Base-by-base conservation (phyloP, 1,284 basidiomycete species). In the Abortiporus biennis region DNA sequence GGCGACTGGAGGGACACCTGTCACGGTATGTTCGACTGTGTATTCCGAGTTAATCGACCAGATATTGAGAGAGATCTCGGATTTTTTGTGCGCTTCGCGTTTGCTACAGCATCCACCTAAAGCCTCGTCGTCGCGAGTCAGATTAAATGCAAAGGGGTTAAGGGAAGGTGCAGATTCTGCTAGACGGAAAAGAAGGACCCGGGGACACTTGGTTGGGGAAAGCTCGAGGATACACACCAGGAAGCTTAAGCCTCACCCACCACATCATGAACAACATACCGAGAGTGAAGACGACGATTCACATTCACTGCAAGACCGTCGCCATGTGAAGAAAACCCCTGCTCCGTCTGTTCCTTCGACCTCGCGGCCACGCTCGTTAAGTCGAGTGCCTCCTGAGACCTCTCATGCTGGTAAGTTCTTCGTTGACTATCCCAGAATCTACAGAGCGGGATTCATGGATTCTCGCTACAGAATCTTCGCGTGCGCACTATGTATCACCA, bases 1-100 rank as follows among this genome's bases (percentile, higher is more conserved):
- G 52, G 85, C 84, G 39, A 76, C 78, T 3, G 80, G 80, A 2
- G 63, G 64, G 13, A 49, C 56, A 6, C 49, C 61, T 5, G 43
- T 51, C 33, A 49, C 55, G 53, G 61, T 62, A 34, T 31, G 53
- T 36, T 16, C 17, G n/a, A 15, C 32, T 21, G 40, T 12, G n/a
- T 17, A 6, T 33, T 15, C 27, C 30, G 12, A 19, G 29, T 23
- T 43, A 21, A 41, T 30, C 20, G 25, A 5, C 22, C 22, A 43
- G n/a, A 15, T 31, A 37, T 9, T 21, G 21, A 13, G n/a, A 21
- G 36, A 20, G n/a, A 15, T 21, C 36, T 21, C 36, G 36, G 15
- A 21, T 21, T 11, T 17, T 25, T 4, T 17, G 9, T 13, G 34
- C 22, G 16, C 15, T 5, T 19, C 11, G 19, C 24, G 3, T 3